Evolutionary conservation across 2,329 filamentous ascomycete species (phyloP).

Genomic region (Fusarium coicis): DNA sequence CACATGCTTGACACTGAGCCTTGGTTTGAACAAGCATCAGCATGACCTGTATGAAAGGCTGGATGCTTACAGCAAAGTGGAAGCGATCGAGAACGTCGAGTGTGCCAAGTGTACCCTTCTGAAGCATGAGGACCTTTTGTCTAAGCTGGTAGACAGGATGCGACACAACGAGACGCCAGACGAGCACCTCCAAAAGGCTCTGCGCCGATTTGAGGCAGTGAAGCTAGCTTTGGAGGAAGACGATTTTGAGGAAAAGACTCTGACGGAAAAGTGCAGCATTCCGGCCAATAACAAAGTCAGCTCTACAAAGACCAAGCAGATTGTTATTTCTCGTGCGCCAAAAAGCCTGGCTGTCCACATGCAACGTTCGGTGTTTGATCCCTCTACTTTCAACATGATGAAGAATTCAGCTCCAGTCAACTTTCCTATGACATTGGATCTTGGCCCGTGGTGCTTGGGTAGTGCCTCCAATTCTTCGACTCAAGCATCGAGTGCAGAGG

Average conservation of each 20-base stretch:
- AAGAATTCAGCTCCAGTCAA: slow-evolving; percentile 86
- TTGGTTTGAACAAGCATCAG: slow-evolving; percentile 69
- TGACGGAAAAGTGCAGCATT: slow-evolving; percentile 73
- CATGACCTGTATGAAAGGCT: slow-evolving; percentile 83
- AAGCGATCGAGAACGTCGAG: slow-evolving; percentile 88
- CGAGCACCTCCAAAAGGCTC: slow-evolving; percentile 62
- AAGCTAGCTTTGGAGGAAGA: slow-evolving; percentile 79
- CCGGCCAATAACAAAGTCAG: slow-evolving; percentile 74
- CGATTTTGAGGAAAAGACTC: slow-evolving; percentile 78
- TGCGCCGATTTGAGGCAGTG: slow-evolving; percentile 71
- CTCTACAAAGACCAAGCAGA: slow-evolving; percentile 89
- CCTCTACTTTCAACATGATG: slow-evolving; percentile 78
- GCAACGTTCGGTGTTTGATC: slow-evolving; percentile 92
- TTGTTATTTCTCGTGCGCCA: slow-evolving; percentile 84
- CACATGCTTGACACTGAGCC: slow-evolving; percentile 88
- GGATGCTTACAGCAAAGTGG: slow-evolving; percentile 85
- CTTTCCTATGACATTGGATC: slow-evolving; percentile 79
- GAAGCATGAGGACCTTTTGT: slow-evolving; percentile 61
- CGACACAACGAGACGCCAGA: slow-evolving; percentile 52
- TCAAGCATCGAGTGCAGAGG: slow-evolving; percentile 50
- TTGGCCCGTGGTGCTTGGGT: slow-evolving; percentile 87
- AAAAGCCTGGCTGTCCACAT: slow-evolving; percentile 86
- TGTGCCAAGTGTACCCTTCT: slow-evolving; percentile 91
- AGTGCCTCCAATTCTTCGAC: slow-evolving; percentile 50
- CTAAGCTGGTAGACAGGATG: slow-evolving; percentile 57